Conservation (phyloP, 2,329 filamentous ascomycete genomes). For the Magnaporthiopsis poae region DNA sequence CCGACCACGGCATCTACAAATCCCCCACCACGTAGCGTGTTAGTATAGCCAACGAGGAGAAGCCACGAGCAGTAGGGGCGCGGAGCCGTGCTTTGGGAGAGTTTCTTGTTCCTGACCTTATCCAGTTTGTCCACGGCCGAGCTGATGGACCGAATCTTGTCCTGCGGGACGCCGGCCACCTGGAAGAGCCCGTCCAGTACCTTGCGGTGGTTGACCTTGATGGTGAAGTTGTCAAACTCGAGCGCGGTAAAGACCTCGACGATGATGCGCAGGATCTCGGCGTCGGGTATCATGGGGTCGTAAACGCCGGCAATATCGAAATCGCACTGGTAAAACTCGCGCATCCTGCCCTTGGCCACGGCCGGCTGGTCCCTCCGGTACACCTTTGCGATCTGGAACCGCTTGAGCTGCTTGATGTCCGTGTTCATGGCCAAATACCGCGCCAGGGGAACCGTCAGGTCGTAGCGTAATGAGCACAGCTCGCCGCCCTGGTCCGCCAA, state of each 20-base stretch:
- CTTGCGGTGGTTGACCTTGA: constrained; percentile 92
- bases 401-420: constrained; percentile 72
- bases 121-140: constrained; percentile 94
- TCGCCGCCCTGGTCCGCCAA: constrained; percentile 76
- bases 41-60: not conserved
- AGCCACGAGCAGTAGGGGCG: not conserved
- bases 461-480: constrained; percentile 70
- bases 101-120: constrained; percentile 39
- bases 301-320: constrained; percentile 86
- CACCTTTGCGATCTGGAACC: constrained; percentile 92
- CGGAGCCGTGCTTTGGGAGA: not conserved
- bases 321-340: constrained; percentile 96
- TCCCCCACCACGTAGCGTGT: too few relatives aligned
- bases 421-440: constrained; percentile 89
- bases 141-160: constrained; percentile 81
- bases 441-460: constrained; percentile 57
- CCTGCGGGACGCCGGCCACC: constrained; percentile 76
- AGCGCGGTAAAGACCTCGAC: constrained; percentile 77
- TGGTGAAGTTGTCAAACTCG: constrained; percentile 66
- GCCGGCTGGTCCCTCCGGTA: constrained; percentile 46
- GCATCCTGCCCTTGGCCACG: constrained; percentile 84
- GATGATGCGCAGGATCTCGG: constrained; percentile 76
- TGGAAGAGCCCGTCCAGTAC: constrained; percentile 88
- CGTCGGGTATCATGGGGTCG: constrained; percentile 85
- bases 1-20: constrained; percentile 58